These are phyloP conservation scores for Datura wrightii DNA, from an alignment of 257 asterid species.

Conservation along the genomic window DNA sequence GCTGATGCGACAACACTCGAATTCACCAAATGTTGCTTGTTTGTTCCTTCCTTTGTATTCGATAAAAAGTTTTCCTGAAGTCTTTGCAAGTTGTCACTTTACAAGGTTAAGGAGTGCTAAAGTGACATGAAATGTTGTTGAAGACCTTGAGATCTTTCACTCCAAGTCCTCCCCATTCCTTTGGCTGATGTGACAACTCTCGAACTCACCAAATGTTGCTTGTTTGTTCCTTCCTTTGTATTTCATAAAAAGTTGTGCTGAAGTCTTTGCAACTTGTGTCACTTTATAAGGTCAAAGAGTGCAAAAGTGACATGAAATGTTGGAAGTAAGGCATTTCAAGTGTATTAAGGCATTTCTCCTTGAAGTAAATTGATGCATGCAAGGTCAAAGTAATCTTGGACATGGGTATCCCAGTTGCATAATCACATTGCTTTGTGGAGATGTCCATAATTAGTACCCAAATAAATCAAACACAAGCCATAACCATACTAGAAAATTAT, in stretches of 20 bases:
- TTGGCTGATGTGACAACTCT: neutral
- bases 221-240: neutral
- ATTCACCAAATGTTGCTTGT: constrained; percentile 1
- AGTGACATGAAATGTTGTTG: neutral
- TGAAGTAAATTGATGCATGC: neutral
- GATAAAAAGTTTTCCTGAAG: neutral
- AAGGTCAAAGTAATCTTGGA: neutral
- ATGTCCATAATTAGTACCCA: neutral
- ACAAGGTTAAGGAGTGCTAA: no score
- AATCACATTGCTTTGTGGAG: neutral
- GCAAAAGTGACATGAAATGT: neutral
- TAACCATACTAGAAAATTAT: constrained; percentile 2
- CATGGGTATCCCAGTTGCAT: neutral
- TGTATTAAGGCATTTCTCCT: neutral
- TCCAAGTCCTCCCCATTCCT: neutral
- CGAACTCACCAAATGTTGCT: neutral
- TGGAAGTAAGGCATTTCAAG: neutral
- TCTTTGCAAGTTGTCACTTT: no score
- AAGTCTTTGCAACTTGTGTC: neutral
- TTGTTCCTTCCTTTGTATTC: neutral
- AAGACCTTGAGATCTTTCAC: neutral
- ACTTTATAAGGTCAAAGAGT: neutral
- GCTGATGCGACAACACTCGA: neutral
- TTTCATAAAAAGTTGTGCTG: neutral
- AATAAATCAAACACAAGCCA: neutral